Evolutionary conservation across 2,329 filamentous ascomycete species (phyloP).

Genomic region (Colletotrichum endophyticum): DNA sequence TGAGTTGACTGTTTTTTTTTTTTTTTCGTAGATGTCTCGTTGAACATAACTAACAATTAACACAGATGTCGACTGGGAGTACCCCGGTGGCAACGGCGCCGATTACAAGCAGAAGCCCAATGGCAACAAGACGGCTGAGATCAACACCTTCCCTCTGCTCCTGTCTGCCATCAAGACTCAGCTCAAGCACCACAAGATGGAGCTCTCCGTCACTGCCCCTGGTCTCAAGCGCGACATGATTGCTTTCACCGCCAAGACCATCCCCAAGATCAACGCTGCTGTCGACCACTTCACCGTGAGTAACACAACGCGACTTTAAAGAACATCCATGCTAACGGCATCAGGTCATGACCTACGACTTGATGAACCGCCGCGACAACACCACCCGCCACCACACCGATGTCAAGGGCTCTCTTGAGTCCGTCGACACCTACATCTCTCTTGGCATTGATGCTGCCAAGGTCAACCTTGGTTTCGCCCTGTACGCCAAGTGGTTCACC

Average conservation of each 20-base stretch:
- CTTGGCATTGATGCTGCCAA: constrained; percentile 60
- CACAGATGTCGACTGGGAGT: constrained; percentile 72
- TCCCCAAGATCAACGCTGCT: constrained; percentile 61
- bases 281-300: constrained; percentile 68
- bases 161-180: constrained; percentile 62
- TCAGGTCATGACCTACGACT: constrained; percentile 71
- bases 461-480: constrained; percentile 71
- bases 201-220: constrained; percentile 72
- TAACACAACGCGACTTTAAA: accelerated
- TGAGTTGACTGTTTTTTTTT: constrained; percentile 31
- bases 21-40: not conserved
- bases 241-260: constrained; percentile 61
- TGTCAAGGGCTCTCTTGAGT: constrained; percentile 55
- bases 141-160: constrained; percentile 65
- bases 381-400: constrained; percentile 69
- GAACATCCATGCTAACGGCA: not conserved
- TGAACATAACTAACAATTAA: not conserved
- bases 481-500: constrained; percentile 72
- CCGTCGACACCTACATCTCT: constrained; percentile 63
- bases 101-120: constrained; percentile 72
- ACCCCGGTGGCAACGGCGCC: constrained; percentile 66
- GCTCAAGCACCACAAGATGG: constrained; percentile 56
- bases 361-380: constrained; percentile 75
- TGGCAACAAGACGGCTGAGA: constrained; percentile 60
- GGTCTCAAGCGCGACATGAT: constrained; percentile 69